Base-by-base conservation (phyloP, 2,329 filamentous ascomycete genomes). In the Fusarium fracticaudum region DNA sequence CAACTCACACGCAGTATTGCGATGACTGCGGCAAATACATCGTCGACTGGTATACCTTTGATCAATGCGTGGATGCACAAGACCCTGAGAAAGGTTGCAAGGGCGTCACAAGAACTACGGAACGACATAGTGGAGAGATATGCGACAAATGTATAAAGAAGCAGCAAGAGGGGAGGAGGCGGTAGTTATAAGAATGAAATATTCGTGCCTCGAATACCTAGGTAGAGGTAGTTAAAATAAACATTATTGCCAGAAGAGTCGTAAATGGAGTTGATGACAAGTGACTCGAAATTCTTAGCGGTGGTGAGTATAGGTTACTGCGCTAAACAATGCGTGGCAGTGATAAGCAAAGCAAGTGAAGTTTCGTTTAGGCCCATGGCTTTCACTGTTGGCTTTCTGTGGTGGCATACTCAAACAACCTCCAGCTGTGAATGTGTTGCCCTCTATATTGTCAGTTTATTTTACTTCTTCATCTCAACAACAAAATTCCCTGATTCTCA, bases 231-330 rank as follows among this genome's bases (percentile, higher is more conserved):
- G 48, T 24, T 24, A 8, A 51, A 24, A 24, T 35, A 33, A 51
- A 24, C 4, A 1, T 11, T 5, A 20, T 38, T 38, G 5, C n/a
- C 9, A 38, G 4, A 2, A 12, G 12, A 26, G 2, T 5, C 5
- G n/a, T 38, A 22, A 5, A 22, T 22, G 9, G 11, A 38, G 20
- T 20, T 35, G 18, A n/a, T 11, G 3, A 1, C 12, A 18, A 55
- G 26, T 43, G 15, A 31, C 26, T 31, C 8, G 20, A 29, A 4
- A 20, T 18, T 0, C 29, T 6, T 6, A 15, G 5, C 3, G 4
- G 26, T 31, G 26, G 15, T 8, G 3, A 20, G 0, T 29, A 24
- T 22, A 0, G 5, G 18, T 6, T 8, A 9, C 8, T 43, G 20
- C 3, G 22, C 4, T 33, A 20, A 31, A 18, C 50, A 31, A 43